phyloP scores from a whole-genome alignment of 1,284 basidiomycete species.

The Cryptococcus neoformans region DNA sequence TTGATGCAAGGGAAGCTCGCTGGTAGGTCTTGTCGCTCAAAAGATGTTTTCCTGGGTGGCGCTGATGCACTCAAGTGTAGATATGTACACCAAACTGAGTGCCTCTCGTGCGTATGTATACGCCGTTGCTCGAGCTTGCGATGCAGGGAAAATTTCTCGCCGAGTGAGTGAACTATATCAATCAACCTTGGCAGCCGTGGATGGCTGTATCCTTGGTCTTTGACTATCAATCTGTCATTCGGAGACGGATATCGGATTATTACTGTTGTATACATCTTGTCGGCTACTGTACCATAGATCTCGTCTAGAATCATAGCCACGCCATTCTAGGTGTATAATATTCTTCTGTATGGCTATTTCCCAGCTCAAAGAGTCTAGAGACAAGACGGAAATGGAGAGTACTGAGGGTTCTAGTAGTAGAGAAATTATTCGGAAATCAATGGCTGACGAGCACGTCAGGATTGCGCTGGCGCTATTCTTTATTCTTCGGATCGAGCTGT shows the following conservation, averaged over 20 bases:
- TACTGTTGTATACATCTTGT: too few relatives aligned
- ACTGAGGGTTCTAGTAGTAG: not conserved
- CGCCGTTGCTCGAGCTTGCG: constrained; percentile 84
- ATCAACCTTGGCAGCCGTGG: not conserved
- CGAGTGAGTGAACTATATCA: constrained; percentile 55
- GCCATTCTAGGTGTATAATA: too few relatives aligned
- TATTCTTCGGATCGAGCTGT: constrained; percentile 87
- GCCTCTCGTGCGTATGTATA: constrained; percentile 90
- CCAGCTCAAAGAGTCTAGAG: too few relatives aligned
- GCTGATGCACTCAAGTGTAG: constrained; percentile 38
- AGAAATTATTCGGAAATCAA: not conserved
- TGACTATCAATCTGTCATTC: not conserved
- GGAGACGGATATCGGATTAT: too few relatives aligned
- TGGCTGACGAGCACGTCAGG: constrained; percentile 53
- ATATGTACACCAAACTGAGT: constrained; percentile 94
- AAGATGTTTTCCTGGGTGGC: not conserved
- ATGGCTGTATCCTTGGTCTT: not conserved
- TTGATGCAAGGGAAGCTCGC: constrained; percentile 80
- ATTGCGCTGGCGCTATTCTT: constrained; percentile 87
- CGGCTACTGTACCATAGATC: too few relatives aligned
- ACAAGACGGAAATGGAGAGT: too few relatives aligned
- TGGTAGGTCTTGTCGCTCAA: constrained; percentile 20
- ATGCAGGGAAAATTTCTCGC: constrained; percentile 74
- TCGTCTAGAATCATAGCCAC: too few relatives aligned
- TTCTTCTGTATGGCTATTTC: too few relatives aligned